A percentile compares a stretch with the other conserved stretches of the same genome.
Conservation (phyloP, 768 basidiomycete species). For the Pulveroboletus sp. region DNA sequence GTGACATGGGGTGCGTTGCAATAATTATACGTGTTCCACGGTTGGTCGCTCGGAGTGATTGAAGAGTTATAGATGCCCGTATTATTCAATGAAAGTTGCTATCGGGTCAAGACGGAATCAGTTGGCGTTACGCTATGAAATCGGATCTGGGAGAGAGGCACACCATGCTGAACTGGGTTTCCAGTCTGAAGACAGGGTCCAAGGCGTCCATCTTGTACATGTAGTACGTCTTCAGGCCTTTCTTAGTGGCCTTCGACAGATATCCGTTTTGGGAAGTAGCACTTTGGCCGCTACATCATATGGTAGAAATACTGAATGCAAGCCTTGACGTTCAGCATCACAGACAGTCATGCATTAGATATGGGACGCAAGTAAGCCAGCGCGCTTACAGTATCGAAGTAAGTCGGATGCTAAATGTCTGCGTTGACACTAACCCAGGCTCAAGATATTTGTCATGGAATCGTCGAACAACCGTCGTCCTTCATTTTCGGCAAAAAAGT, state of each 20-base stretch:
- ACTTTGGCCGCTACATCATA: too few species aligned
- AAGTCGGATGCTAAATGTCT: too few species aligned
- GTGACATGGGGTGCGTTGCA: conserved; percentile 49
- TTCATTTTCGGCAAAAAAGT: too few species aligned
- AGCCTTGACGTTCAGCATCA: too few species aligned
- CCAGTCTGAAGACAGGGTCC: not conserved
- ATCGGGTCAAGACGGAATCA: not conserved
- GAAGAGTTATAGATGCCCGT: conserved; percentile 45
- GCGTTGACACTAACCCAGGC: too few species aligned
- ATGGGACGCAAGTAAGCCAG: too few species aligned
- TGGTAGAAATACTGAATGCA: too few species aligned
- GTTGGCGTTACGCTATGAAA: not conserved
- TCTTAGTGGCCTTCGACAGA: not conserved
- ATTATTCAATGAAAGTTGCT: conserved; percentile 6
- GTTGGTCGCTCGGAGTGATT: conserved; percentile 34
- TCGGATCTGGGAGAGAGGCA: not conserved
- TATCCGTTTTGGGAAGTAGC: not conserved
- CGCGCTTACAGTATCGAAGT: too few species aligned
- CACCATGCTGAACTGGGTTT: conserved; percentile 7
- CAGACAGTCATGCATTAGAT: too few species aligned
- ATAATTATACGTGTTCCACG: conserved; percentile 52
- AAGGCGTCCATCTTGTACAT: not conserved
- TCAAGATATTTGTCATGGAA: not conserved
- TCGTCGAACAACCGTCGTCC: too few species aligned
- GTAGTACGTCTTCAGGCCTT: too few species aligned